Evolutionary conservation across 2,329 filamentous ascomycete species (phyloP), one percentile per base, ranked within the genome.

Genomic region (Fusarium robinianum): DNA sequence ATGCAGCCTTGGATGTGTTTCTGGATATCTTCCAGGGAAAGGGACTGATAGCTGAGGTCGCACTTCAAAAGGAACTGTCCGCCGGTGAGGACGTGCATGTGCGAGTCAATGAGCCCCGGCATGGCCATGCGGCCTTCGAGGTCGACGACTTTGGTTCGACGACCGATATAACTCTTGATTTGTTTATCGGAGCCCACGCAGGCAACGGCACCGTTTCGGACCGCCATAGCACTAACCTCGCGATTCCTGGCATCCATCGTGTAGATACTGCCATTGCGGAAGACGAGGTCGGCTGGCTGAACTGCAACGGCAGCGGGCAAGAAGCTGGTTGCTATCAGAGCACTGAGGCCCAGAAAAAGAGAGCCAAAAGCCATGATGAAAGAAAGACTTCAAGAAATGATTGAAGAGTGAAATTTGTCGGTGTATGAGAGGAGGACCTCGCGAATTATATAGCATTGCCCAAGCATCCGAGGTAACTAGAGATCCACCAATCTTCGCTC

Each of bases 61-160:
- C 61, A 63, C 25, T 63, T 62, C 8, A 63, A 38, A 5, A 63
- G 52, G 31, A 40, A 54, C 5, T 48, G 40, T 3, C 61, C 60
- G 5, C 60, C 61, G 0, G 53, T 54, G 0, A 60, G 15, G 12
- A 60, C 22, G 22, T 63, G 61, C 57, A 63, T 63, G 32, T 63
- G 61, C 1, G 60, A 58, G 9, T 63, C 61, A 8, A 63, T 45
- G 25, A 63, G 49, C 6, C 60, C 60, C 4, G 60, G 60, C 60
- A 63, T 63, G n/a, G 55, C 58, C 60, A 63, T 63, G 22, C 53
- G 56, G 8, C 60, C 60, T 12, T 61, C 25, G 8, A 63, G 60
- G 25, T 63, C 50, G 15, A 63, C 34, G 4, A 63, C 51, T 7
- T 51, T 53, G 17, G 61, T 63, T 5, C 52, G 39, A 6, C 49